Evolutionary conservation across 306 rosid genomes (phyloP), one percentile per base, ranked within the genome.

Genomic region (Dalbergia oliveri): DNA sequence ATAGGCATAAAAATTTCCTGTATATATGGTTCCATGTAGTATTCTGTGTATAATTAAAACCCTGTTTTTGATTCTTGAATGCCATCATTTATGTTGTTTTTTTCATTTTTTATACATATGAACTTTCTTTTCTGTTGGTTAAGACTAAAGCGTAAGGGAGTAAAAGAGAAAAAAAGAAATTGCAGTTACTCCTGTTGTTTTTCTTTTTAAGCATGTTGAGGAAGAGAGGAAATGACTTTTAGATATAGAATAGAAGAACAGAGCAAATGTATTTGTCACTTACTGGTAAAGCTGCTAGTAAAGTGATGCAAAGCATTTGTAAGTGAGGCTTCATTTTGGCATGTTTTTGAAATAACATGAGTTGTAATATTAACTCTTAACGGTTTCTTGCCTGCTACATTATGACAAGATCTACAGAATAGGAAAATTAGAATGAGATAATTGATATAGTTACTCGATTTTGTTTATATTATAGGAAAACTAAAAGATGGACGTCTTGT

Each of bases 401-500:
- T 8, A 77, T 47, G 54, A 69, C 83, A 60, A 33, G 12, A 34
- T 49, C 31, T 11, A 14, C 59, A 14, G 34, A 21, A 13, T 31
- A 34, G 76, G 67, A 61, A 60, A 14, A 34, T 49, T 66, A 66
- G 49, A 50, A 59, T 15, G 18, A 47, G n/a, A 45, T 37, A 61
- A 62, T 63, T 14, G 56, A 14, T 5, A 34, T 49, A 13, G 35
- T 72, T 54, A 82, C 44, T 70, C 10, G 11, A 47, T 44, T 61
- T 70, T 15, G 34, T 59, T 18, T 12, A 9, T 39, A 21, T 51
- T 45, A 39, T 53, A 83, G 86, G 86, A 78, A 57, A 18, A 47
- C 83, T 78, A 49, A 37, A 78, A 47, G 86, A 78, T 59, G 83
- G 76, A 33, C 65, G 78, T 45, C 49, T 2, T 58, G 83, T 83